Base-by-base conservation (phyloP, 148 eudicot genomes). In the Hydrangea macrophylla region DNA sequence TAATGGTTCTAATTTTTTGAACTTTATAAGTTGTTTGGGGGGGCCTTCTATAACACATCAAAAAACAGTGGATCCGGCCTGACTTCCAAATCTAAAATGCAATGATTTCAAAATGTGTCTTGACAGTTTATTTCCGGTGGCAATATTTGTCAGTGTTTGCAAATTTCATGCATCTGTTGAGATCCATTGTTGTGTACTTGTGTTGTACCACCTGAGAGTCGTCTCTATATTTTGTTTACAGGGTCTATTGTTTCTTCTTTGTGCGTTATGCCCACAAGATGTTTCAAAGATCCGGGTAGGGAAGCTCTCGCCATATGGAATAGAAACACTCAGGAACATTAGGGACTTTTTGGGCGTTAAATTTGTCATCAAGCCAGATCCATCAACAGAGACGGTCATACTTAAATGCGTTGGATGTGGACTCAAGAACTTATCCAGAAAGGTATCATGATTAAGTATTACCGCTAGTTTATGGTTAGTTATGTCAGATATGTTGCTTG, bases 261-360 rank as follows among this genome's bases (percentile, higher is more conserved):
- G 99, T 76, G 96, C 97, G n/a, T 69, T 94, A 65, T 88, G 91
- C 65, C 96, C 96, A 2, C 88, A 73, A 78, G 98, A 94, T 75
- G 91, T 94, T 68, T 90, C 99, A 10, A 91, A 88, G 76, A 78
- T 90, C 65, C 91, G 96, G 3, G 97, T 94, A 1, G 97, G 97
- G 51, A 82, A 87, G 73, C 89, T 94, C n/a, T 81, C 89, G 7
- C 88, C 86, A 0, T 79, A 86, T 64, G 93, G 91, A 59, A 90
- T 87, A 26, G 90, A 88, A 70, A 69, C 85, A 23, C 84, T 94
- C 36, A 90, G 88, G 73, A 83, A 76, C 55, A 78, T 94, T 45
- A 67, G 76, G 71, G 97, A 94, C 58, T 90, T 94, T 73, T 81
- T 88, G 60, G 83, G 82, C 11, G 86, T 86, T 33, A 84, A 84